Evolutionary conservation across 768 basidiomycete genomes (phyloP), one percentile per base, ranked within the genome.

Genomic region (Naganishia randhawae): DNA sequence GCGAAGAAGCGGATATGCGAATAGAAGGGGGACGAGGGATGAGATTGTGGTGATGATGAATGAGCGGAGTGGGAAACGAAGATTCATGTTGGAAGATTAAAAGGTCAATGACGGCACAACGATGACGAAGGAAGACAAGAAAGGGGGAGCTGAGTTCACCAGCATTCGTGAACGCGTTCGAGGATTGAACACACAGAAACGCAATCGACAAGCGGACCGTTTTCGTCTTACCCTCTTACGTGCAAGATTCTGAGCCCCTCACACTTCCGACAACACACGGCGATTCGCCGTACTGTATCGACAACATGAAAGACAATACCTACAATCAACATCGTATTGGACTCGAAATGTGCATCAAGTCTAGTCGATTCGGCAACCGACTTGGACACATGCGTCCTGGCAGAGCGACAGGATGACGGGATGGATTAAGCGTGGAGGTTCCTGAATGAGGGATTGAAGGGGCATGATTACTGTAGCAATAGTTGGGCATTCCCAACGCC

Each of bases 21-120:
- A 35, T n/a, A 65, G 65, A 4, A 62, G 16, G 27, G 39, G 55
- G 25, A 32, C 55, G 42, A 41, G 66, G 70, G 66, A 71, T 45
- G 75, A 79, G 50, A 74, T 79, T 41, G 74, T 79, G 25, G 73
- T 79, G 6, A 73, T 79, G 71, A 77, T 79, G 76, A 79, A 78
- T 69, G 73, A 74, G 65, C 55, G 77, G 37, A 45, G 54, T 33
- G 73, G 74, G 39, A 73, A 69, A 71, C 45, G 76, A 50, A 65
- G 75, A 54, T 77, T 77, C 42, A 72, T 74, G 71, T 73, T 75
- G 67, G 69, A 69, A 51, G 63, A 67, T 35, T 67, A 50, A 22
- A 31, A 16, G 22, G n/a, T n/a, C n/a, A n/a, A 17, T 37, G n/a
- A 48, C 19, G 45, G 45, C 45, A 48, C n/a, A 7, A 48, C n/a